Evolutionary conservation across 768 basidiomycete species (phyloP).

Genomic region (Tricholoma hemisulphureum): DNA sequence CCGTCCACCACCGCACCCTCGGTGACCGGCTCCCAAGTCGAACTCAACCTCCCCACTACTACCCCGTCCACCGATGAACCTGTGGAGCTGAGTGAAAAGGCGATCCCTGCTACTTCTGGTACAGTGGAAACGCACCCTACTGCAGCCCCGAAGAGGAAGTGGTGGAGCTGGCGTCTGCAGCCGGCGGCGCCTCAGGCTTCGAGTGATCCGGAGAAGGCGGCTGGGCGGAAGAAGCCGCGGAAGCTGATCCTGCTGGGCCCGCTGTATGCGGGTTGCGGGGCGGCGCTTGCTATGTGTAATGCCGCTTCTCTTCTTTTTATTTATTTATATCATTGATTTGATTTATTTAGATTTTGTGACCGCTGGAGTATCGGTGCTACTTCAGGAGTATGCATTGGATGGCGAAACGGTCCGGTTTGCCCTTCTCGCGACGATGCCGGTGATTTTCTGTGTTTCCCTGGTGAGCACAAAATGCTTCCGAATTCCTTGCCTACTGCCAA

Average conservation of each 20-base stretch:
- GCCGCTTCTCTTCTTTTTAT: slow-evolving; percentile 18
- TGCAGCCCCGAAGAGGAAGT: slow-evolving; percentile 20
- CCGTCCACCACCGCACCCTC: slow-evolving; percentile 12
- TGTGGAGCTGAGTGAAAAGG: slow-evolving; percentile 34
- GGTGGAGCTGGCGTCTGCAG: slow-evolving; percentile 50
- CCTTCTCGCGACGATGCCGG: slow-evolving; percentile 60
- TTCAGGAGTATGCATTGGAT: slow-evolving; percentile 71
- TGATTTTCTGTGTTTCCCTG: slow-evolving; percentile 75
- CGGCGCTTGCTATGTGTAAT: slow-evolving; percentile 61
- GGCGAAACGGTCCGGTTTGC: slow-evolving; percentile 60
- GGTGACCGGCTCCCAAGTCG: slow-evolving; percentile 13
- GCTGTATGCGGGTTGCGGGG: slow-evolving; percentile 66
- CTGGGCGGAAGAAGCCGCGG: slow-evolving; percentile 32
- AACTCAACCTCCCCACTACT: slow-evolving; percentile 15
- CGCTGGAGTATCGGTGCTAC: slow-evolving; percentile 56
- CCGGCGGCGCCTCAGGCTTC: slow-evolving; percentile 21
- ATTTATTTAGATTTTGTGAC: slow-evolving; percentile 50
- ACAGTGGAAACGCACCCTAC: slow-evolving; percentile 18
- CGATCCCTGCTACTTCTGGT: slow-evolving; percentile 17
- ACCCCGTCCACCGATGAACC: neutral
- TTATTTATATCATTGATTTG: neutral
- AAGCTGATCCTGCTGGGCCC: slow-evolving; percentile 63
- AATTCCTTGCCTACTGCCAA: too few relatives aligned
- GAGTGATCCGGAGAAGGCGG: slow-evolving; percentile 41
- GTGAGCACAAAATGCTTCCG: too few relatives aligned